Base-by-base conservation (phyloP, 2,329 filamentous ascomycete species). In the Fulvia fulva region DNA sequence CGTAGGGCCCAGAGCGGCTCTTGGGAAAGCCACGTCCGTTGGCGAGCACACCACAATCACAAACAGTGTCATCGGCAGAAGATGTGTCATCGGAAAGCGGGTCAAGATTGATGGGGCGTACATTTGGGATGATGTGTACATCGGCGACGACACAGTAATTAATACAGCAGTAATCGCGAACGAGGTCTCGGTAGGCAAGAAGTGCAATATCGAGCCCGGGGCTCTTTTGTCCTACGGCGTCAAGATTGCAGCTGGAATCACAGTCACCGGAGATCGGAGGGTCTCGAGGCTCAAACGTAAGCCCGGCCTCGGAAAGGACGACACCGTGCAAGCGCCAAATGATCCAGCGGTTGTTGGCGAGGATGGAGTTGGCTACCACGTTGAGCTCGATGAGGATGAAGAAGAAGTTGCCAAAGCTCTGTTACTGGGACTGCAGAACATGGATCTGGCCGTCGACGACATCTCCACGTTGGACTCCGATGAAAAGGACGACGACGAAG, bases 71-170 rank as follows among this genome's bases (percentile, higher is more conserved):
- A 86, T 99, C 59, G 94, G 94, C 30, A 84, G 88, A 61, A 83
- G 89, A 64, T 97, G 93, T 75, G 86, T 85, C 63, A 94, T 99
- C 65, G 94, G 94, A 6, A 87, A 84, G 65, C 90, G 94, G 64
- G 92, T 94, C 26, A 83, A 80, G 37, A 85, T 99, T 60, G 82
- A 89, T 50, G 83, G 90, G 65, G 88, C 90, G 22, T 93, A 91
- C 67, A 84, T 99, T 63, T 97, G 93, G 92, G 90, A 97, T 67
- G 84, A 91, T 66, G 86, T 85, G 0, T 83, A 82, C 5, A 84
- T 99, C 65, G 88, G 86, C 1, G 90, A 97, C 69, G 87, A 86
- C 21, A 81, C 87, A 16, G 82, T 82, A 23, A 78, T 99, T 50
- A 80, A 82, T 8, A 83, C 85, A 63, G 87, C 91, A 1, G 85